Percentiles rank a stretch among this genome's conserved stretches.
Evolutionary conservation across 106 monocot genomes (phyloP).

Genomic region (Allium fistulosum): DNA sequence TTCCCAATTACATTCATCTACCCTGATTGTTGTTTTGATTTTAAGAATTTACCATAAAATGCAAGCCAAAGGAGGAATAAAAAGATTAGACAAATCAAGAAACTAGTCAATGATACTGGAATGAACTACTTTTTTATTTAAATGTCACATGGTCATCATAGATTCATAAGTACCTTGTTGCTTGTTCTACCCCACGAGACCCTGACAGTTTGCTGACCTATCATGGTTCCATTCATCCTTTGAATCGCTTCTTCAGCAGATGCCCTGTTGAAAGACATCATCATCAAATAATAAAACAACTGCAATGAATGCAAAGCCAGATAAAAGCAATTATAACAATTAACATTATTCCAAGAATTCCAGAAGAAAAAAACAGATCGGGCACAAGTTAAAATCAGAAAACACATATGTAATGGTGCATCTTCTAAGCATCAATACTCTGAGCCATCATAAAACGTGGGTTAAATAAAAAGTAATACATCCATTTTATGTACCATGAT

Average conservation of each 20-base stretch:
- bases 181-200: conserved; percentile 95
- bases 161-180: conserved; percentile 53
- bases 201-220: conserved; percentile 85
- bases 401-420: conserved; percentile 1
- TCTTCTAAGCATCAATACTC: neutral
- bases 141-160: neutral
- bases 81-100: neutral
- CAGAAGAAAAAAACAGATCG: conserved; percentile 1
- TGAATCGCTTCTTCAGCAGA: conserved; percentile 92
- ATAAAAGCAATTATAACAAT: neutral
- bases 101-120: neutral
- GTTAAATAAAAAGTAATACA: neutral
- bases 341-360: neutral
- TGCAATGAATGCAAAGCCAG: neutral
- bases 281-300: too few species aligned
- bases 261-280: conserved; percentile 5
- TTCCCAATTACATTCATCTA: neutral
- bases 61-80: neutral
- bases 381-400: conserved; percentile 1
- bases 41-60: too few species aligned
- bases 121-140: too few species aligned
- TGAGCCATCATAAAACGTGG: too few species aligned
- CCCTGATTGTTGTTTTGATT: neutral
- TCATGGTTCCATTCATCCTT: conserved; percentile 74
- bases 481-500: neutral